These are phyloP conservation scores for Davidsoniella neocaledoniae DNA, from an alignment of 2,329 filamentous ascomycete genomes.

Conservation along the genomic window DNA sequence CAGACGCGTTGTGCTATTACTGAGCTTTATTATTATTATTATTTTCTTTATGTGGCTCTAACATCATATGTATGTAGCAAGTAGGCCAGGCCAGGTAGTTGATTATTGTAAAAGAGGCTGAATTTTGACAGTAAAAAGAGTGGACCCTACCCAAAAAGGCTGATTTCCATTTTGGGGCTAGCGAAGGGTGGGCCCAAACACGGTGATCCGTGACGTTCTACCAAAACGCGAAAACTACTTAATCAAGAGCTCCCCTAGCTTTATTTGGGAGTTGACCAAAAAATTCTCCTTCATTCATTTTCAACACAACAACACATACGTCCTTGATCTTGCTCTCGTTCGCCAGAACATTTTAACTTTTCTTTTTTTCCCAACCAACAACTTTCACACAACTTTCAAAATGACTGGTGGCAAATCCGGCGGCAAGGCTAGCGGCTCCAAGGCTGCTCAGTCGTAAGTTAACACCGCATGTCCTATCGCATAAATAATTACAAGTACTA, in stretches of 20 bases:
- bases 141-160: constrained; percentile 14
- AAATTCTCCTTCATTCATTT: too few relatives aligned
- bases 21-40: too few relatives aligned
- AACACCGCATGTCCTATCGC: neutral
- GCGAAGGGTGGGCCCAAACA: constrained; percentile 1
- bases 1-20: too few relatives aligned
- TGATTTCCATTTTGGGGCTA: constrained; percentile 16
- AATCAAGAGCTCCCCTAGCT: constrained; percentile 30
- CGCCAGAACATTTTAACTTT: neutral
- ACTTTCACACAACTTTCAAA: constrained; percentile 38
- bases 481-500: neutral
- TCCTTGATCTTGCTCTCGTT: too few relatives aligned
- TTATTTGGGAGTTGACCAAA: neutral
- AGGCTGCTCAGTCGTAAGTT: constrained; percentile 98
- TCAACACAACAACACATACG: too few relatives aligned
- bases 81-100: neutral
- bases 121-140: constrained; percentile 7
- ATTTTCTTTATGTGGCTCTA: too few relatives aligned
- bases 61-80: too few relatives aligned
- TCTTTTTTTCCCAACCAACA: neutral
- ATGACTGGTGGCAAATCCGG: constrained; percentile 99
- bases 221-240: constrained; percentile 38
- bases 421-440: constrained; percentile 97
- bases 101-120: constrained; percentile 2
- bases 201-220: constrained; percentile 34